Percentiles rank a stretch among this genome's conserved stretches.
phyloP scores from a whole-genome alignment of 2,329 filamentous ascomycete genomes.

The Dothideomycetidae sp. region DNA sequence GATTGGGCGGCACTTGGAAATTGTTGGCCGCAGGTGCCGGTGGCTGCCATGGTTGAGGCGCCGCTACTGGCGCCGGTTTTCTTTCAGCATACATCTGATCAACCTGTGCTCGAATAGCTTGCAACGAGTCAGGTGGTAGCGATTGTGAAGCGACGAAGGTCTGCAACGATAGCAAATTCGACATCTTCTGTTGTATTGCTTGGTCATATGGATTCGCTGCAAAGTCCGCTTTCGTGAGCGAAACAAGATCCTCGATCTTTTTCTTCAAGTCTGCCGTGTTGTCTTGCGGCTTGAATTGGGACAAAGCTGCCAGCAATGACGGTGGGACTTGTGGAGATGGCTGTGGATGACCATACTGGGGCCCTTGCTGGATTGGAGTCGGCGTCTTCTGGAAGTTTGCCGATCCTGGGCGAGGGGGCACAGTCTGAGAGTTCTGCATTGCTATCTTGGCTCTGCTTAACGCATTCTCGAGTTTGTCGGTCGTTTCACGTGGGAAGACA shows the following conservation, averaged over 20 bases:
- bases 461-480: constrained; percentile 83
- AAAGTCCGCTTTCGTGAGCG: constrained; percentile 57
- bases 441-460: constrained; percentile 66
- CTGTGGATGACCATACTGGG: constrained; percentile 23
- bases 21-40: constrained; percentile 13
- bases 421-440: constrained; percentile 41
- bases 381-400: constrained; percentile 52
- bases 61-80: constrained; percentile 18
- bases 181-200: constrained; percentile 62
- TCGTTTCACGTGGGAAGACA: constrained; percentile 78
- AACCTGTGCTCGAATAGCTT: constrained; percentile 74
- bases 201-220: constrained; percentile 62
- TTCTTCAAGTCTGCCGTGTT: constrained; percentile 53
- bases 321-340: constrained; percentile 11
- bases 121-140: constrained; percentile 66
- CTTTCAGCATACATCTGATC: constrained; percentile 53
- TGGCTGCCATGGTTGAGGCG: constrained; percentile 18
- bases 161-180: constrained; percentile 75
- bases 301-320: constrained; percentile 11
- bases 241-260: constrained; percentile 69
- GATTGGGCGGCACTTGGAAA: constrained; percentile 12
- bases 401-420: constrained; percentile 30
- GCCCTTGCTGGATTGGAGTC: constrained; percentile 48
- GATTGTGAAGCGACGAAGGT: constrained; percentile 62
- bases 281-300: constrained; percentile 12